Percentiles rank a stretch among this genome's conserved stretches.
These are phyloP conservation scores for Austroboletus rostrupii DNA, from an alignment of 1,284 basidiomycete species.

Conservation along the genomic window DNA sequence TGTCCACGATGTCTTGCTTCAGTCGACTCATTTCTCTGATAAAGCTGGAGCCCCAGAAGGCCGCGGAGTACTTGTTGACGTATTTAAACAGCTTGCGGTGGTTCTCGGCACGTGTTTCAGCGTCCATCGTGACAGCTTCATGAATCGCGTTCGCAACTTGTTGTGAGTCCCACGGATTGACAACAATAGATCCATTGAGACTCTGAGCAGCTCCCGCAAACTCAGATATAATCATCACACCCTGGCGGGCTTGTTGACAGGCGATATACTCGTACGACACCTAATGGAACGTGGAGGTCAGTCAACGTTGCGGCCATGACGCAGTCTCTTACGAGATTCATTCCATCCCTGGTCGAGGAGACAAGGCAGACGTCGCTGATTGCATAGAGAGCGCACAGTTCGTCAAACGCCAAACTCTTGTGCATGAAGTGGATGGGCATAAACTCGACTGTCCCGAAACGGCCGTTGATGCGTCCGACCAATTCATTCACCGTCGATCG, in stretches of 20 bases:
- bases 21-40: constrained; percentile 78
- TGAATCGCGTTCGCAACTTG: constrained; percentile 95
- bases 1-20: constrained; percentile 38
- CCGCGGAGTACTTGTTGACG: constrained; percentile 89
- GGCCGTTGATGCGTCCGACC: constrained; percentile 96
- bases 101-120: constrained; percentile 80
- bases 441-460: constrained; percentile 97
- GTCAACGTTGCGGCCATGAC: constrained; percentile 4
- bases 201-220: constrained; percentile 98
- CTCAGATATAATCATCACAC: constrained; percentile 96
- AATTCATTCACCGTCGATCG: constrained; percentile 96
- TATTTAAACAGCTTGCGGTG: constrained; percentile 95
- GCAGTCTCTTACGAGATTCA: constrained; percentile 79
- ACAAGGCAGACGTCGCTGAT: constrained; percentile 96
- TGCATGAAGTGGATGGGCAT: constrained; percentile 99
- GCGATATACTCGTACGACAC: constrained; percentile 99
- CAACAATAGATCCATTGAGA: constrained; percentile 88
- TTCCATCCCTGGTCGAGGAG: constrained; percentile 92
- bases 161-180: constrained; percentile 96
- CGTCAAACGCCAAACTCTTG: constrained; percentile 90
- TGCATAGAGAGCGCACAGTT: constrained; percentile 94
- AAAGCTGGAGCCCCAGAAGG: constrained; percentile 90
- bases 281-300: constrained; percentile 38
- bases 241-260: constrained; percentile 88
- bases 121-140: constrained; percentile 87